Evolutionary conservation across 2,329 filamentous ascomycete species (phyloP), one percentile per base, ranked within the genome.

Genomic region (Exophiala oligosperma): DNA sequence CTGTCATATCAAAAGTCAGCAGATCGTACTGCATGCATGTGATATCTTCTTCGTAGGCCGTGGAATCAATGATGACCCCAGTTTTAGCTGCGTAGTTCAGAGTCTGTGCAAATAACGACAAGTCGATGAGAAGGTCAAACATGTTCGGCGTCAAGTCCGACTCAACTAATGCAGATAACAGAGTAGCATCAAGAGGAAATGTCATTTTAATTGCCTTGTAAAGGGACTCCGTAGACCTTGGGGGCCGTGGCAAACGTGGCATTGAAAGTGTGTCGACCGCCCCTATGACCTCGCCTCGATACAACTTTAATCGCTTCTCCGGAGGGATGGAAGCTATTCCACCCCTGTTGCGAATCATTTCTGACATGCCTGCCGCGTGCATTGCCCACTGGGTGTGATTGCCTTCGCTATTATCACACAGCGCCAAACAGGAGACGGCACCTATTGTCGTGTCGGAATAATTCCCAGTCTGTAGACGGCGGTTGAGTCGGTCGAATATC

Each of bases 361-460:
- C 57, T 21, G 58, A 60, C 56, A 65, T 62, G 2, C 63, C 63
- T 35, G 53, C 26, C 14, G 53, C 49, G 24, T 65, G 63, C 53
- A 63, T 60, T 26, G 52, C 52, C 52, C 52, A 63, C 17, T 54
- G 54, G n/a, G 49, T 23, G 38, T 59, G 54, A 43, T 61, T 63
- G 7, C 63, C 63, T 6, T 56, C 35, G 6, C 49, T 37, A 43
- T 61, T 60, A 51, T 65, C 63, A 32, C 52, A 52, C 1, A 60
- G 48, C 6, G 60, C 60, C 47, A 65, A 40, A 43, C 63, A 65
- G 11, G 63, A 61, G 1, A 65, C 58, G 8, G 60, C 58, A 21
- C 57, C 60, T 40, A 65, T 65, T 3, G 63, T 65, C 12, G 48
- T 56, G 37, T 63, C 63, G 41, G 63, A 63, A 8, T 59, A 52